Evolutionary conservation across 1,284 basidiomycete species (phyloP).

Genomic region (Leucoagaricus sp.): DNA sequence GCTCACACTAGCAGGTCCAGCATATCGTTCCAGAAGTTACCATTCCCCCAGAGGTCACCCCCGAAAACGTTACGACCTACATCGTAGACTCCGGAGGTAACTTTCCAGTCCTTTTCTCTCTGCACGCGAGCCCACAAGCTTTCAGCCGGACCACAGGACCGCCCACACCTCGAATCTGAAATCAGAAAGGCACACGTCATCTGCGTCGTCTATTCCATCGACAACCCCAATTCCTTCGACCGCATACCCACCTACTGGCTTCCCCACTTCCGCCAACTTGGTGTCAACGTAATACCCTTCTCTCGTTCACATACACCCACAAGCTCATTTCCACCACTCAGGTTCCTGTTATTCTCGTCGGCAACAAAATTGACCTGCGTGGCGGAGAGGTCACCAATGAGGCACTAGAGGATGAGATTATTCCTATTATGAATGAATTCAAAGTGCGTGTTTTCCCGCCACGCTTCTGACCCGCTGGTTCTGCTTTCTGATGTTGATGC

Average conservation of each 20-base stretch:
- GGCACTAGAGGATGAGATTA: constrained; percentile 91
- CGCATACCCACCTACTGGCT: constrained; percentile 99
- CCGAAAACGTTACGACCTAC: constrained; percentile 94
- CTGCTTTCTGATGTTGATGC: constrained; percentile 8
- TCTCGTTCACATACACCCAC: constrained; percentile 9
- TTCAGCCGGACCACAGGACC: constrained; percentile 76
- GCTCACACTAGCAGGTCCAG: constrained; percentile 61
- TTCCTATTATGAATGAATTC: constrained; percentile 96
- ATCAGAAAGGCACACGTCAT: constrained; percentile 97
- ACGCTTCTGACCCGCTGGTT: constrained; percentile 9
- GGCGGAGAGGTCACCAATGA: constrained; percentile 94
- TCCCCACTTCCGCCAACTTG: constrained; percentile 93
- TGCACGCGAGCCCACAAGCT: neutral
- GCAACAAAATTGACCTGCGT: constrained; percentile 97
- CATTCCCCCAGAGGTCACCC: constrained; percentile 93
- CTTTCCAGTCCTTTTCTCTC: constrained; percentile 28
- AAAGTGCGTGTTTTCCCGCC: constrained; percentile 59
- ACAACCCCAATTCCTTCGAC: constrained; percentile 94
- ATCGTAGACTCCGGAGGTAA: constrained; percentile 93
- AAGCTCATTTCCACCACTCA: constrained; percentile 30
- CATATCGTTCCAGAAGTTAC: constrained; percentile 94
- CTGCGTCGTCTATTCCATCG: constrained; percentile 95
- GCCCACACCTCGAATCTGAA: constrained; percentile 89
- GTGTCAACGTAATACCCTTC: constrained; percentile 75
- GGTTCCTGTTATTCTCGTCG: constrained; percentile 96